phyloP scores from a whole-genome alignment of 2,329 filamentous ascomycete species.

The Aspergillus sp. region DNA sequence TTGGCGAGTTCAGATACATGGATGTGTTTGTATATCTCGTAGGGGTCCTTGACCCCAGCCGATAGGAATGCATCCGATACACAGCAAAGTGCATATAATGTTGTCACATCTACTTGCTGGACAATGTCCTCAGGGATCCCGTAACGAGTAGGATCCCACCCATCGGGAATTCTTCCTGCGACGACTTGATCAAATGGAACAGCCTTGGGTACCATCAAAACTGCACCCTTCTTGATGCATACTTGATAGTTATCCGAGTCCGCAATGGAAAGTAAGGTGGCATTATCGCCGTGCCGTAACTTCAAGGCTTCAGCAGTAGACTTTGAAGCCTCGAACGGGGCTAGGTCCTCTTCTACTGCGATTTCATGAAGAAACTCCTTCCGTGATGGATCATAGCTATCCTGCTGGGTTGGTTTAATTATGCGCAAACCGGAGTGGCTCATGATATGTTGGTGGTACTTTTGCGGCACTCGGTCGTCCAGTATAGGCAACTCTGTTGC shows the following conservation, averaged over 20 bases:
- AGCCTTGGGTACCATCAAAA: conserved; percentile 62
- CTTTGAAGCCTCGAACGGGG: conserved; percentile 18
- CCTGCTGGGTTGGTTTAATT: conserved; percentile 80
- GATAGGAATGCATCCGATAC: conserved; percentile 69
- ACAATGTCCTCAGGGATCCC: conserved; percentile 94
- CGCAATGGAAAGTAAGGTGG: conserved; percentile 62
- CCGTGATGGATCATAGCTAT: conserved; percentile 16
- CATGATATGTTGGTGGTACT: conserved; percentile 56
- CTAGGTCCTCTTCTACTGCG: conserved; percentile 65
- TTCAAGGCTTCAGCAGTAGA: conserved; percentile 19
- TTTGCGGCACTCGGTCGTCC: conserved; percentile 15
- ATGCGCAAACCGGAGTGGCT: conserved; percentile 92
- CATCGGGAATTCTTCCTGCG: conserved; percentile 60
- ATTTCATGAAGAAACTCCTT: conserved; percentile 96
- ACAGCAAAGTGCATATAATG: conserved; percentile 22
- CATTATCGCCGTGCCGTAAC: conserved; percentile 35
- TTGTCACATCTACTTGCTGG: conserved; percentile 37
- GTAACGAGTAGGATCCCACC: conserved; percentile 92
- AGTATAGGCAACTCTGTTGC: conserved; percentile 11
- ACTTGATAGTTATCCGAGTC: conserved; percentile 81
- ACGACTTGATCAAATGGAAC: conserved; percentile 19
- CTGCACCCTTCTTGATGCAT: conserved; percentile 70
- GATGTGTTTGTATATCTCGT: conserved; percentile 98
- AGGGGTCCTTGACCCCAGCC: conserved; percentile 92
- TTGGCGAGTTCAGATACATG: conserved; percentile 96